phyloP scores from a whole-genome alignment of 352 stramenopile genomes.

The Globisporangium uncinulatum region DNA sequence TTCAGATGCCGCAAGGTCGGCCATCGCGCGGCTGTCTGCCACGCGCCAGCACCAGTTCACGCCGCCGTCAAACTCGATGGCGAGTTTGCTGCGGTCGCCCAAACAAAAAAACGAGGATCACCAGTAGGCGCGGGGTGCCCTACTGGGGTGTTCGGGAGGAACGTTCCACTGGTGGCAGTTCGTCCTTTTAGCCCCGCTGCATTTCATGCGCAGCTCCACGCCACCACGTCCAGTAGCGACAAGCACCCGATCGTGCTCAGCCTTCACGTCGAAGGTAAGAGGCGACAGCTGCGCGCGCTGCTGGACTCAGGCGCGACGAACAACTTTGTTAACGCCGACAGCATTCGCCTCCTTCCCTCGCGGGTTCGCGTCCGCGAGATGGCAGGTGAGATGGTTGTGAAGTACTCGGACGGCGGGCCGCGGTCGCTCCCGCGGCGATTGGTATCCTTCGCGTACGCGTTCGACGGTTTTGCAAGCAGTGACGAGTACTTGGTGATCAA shows the following conservation, averaged over 20 bases:
- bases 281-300: background rate
- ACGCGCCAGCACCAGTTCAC: slow-evolving; percentile 6
- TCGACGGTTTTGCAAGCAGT: slow-evolving; percentile 14
- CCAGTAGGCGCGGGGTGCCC: too few species aligned
- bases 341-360: background rate
- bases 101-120: background rate
- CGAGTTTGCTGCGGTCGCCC: background rate
- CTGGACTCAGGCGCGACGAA: background rate
- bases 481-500: slow-evolving; percentile 28
- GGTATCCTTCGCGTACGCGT: slow-evolving; percentile 9
- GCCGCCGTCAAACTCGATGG: slow-evolving; percentile 1
- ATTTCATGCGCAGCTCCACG: slow-evolving; percentile 4
- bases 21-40: background rate
- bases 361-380: background rate
- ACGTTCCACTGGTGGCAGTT: background rate
- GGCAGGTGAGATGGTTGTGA: too few species aligned
- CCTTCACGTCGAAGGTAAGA: slow-evolving; percentile 11
- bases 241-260: slow-evolving; percentile 14
- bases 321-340: background rate
- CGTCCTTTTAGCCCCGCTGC: background rate
- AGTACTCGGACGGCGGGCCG: slow-evolving; percentile 7
- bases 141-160: background rate
- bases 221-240: slow-evolving; percentile 14
- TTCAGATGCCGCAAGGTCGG: background rate
- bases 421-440: slow-evolving; percentile 8